These are phyloP conservation scores for Neoboletus brunneissimus DNA, from an alignment of 768 basidiomycete genomes.

Conservation along the genomic window DNA sequence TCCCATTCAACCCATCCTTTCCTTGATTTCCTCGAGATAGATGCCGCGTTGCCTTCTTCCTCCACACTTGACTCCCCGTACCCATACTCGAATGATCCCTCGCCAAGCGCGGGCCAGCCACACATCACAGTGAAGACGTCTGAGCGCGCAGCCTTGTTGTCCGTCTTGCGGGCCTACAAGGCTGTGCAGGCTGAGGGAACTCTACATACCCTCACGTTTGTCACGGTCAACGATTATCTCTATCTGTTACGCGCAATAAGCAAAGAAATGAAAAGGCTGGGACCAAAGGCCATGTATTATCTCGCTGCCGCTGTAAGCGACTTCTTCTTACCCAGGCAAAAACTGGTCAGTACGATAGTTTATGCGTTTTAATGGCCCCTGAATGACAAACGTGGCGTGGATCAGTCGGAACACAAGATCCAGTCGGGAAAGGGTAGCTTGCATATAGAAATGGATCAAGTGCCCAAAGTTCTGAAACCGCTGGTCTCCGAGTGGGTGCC, in stretches of 20 bases:
- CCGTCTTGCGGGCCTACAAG: slow-evolving; percentile 79
- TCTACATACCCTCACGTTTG: slow-evolving; percentile 84
- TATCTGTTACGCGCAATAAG: slow-evolving; percentile 85
- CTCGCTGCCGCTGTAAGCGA: slow-evolving; percentile 98
- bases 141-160: slow-evolving; percentile 62
- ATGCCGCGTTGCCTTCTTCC: slow-evolving; percentile 23
- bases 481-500: slow-evolving; percentile 93
- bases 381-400: neutral
- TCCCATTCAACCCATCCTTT: slow-evolving; percentile 98
- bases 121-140: slow-evolving; percentile 65
- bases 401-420: slow-evolving; percentile 95
- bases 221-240: slow-evolving; percentile 94
- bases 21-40: slow-evolving; percentile 87
- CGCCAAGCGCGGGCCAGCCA: slow-evolving; percentile 29
- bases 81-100: slow-evolving; percentile 32
- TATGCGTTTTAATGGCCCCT: neutral
- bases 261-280: slow-evolving; percentile 68
- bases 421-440: slow-evolving; percentile 94
- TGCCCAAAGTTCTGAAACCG: slow-evolving; percentile 92
- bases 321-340: slow-evolving; percentile 91
- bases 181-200: slow-evolving; percentile 69
- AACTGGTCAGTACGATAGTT: slow-evolving; percentile 61
- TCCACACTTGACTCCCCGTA: slow-evolving; percentile 17
- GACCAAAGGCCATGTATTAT: slow-evolving; percentile 84
- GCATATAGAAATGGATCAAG: slow-evolving; percentile 97